Percentiles rank a stretch among this genome's conserved stretches.
Evolutionary conservation across 805 yeast genomes (phyloP).

Genomic region (Zygosaccharomyces bisporus): DNA sequence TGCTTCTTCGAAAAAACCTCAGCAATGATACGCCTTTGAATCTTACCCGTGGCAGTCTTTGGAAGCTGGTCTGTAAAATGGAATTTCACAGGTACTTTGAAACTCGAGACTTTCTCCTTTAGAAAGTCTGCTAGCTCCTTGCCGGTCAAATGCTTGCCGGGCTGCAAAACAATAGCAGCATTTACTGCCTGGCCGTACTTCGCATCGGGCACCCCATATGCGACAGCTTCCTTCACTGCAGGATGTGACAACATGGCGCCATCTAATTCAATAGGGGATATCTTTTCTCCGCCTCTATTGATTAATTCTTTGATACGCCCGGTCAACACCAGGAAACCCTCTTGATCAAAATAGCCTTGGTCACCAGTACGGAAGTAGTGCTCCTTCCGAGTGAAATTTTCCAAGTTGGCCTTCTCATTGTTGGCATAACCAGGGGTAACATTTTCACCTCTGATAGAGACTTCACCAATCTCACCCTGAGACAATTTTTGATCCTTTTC

Average conservation of each 20-base stretch:
- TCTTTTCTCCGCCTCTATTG: slow-evolving; percentile 76
- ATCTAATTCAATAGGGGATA: slow-evolving; percentile 69
- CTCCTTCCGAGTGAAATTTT: slow-evolving; percentile 51
- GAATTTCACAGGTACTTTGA: slow-evolving; percentile 58
- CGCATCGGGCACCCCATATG: slow-evolving; percentile 63
- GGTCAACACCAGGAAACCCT: slow-evolving; percentile 57
- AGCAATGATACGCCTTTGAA: slow-evolving; percentile 64
- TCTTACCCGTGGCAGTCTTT: slow-evolving; percentile 75
- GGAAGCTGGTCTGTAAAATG: slow-evolving; percentile 61
- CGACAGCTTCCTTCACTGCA: slow-evolving; percentile 64
- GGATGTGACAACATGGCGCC: slow-evolving; percentile 57
- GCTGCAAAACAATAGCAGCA: slow-evolving; percentile 60
- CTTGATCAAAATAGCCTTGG: slow-evolving; percentile 59
- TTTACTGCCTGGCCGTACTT: slow-evolving; percentile 70
- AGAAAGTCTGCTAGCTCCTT: slow-evolving; percentile 47
- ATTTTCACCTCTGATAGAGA: slow-evolving; percentile 61
- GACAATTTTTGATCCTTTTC: slow-evolving; percentile 44
- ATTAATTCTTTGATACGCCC: slow-evolving; percentile 73
- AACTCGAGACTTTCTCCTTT: slow-evolving; percentile 45
- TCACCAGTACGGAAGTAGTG: slow-evolving; percentile 78
- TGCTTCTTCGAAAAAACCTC: slow-evolving; percentile 43
- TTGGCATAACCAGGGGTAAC: slow-evolving; percentile 71
- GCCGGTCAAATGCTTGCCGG: slow-evolving; percentile 37
- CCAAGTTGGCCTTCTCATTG: slow-evolving; percentile 66
- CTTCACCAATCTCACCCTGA: slow-evolving; percentile 62